A percentile compares a stretch with the other conserved stretches of the same genome.
Conservation (phyloP, 768 basidiomycete species). For the Tylopilus felleus region DNA sequence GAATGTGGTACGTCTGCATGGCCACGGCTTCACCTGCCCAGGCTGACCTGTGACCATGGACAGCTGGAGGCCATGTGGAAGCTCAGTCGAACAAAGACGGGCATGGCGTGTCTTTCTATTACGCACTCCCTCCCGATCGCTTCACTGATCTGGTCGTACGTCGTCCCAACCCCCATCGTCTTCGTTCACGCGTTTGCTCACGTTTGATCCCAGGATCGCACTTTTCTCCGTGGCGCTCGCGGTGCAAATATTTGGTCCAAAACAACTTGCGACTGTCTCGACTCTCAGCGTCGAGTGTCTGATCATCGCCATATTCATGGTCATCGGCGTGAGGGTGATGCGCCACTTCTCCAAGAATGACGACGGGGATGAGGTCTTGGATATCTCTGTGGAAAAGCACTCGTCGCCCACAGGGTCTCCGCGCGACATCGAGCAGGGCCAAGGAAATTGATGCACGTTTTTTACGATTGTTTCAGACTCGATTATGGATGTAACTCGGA, state of each 20-base stretch:
- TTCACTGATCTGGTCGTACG: conserved; percentile 15
- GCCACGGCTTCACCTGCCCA: neutral
- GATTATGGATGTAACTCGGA: neutral
- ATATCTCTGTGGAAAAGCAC: neutral
- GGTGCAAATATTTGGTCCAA: conserved; percentile 6
- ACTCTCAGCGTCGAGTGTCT: conserved; percentile 3
- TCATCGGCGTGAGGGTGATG: conserved; percentile 1
- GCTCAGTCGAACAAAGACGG: neutral
- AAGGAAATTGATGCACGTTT: neutral
- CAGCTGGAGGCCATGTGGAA: conserved; percentile 8
- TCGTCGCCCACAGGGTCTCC: neutral
- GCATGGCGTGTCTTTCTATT: conserved; percentile 11
- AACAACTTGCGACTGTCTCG: neutral
- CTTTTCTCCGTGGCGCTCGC: conserved; percentile 11
- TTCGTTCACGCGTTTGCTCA: neutral
- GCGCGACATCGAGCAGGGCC: neutral
- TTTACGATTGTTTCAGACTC: neutral
- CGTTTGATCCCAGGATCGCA: neutral
- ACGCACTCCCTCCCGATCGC: conserved; percentile 15
- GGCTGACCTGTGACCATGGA: neutral
- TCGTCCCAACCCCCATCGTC: neutral
- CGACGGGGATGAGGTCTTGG: neutral
- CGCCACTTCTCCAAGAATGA: neutral
- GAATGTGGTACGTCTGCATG: conserved; percentile 5
- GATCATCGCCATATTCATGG: neutral